Evolutionary conservation across 2,329 filamentous ascomycete species (phyloP).

Genomic region (Sphaerostilbella broomeana): DNA sequence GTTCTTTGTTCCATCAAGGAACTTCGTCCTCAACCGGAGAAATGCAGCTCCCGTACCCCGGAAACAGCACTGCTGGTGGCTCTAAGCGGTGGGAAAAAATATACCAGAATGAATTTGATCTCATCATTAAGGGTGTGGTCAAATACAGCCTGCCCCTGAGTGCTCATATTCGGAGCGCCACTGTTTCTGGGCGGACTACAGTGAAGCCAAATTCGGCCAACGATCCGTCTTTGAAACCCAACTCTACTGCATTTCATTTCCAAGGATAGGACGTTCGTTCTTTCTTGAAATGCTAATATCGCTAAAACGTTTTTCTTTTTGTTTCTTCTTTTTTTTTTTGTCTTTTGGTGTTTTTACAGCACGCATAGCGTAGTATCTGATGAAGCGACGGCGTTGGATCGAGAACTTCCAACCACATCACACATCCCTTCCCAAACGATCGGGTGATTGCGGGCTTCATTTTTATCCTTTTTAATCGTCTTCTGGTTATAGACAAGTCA

Average conservation of each 20-base stretch:
- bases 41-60: constrained; percentile 73
- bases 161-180: constrained; percentile 51
- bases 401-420: constrained; percentile 25
- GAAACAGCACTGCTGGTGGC: constrained; percentile 83
- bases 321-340: not conserved
- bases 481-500: constrained; percentile 9
- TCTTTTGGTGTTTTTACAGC: constrained; percentile 24
- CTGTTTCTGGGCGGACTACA: constrained; percentile 52
- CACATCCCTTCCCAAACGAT: constrained; percentile 23
- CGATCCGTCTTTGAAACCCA: constrained; percentile 58
- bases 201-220: constrained; percentile 59
- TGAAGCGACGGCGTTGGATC: constrained; percentile 30
- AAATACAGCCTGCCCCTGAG: constrained; percentile 68
- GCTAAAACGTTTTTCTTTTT: not conserved
- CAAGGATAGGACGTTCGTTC: not conserved
- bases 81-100: constrained; percentile 85
- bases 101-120: constrained; percentile 83
- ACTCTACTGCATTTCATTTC: constrained; percentile 54
- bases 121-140: constrained; percentile 85
- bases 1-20: constrained; percentile 74
- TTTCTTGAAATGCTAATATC: not conserved
- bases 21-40: constrained; percentile 71
- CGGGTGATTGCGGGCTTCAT: constrained; percentile 19
- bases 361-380: constrained; percentile 31
- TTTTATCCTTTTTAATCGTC: constrained; percentile 14